Percentiles rank a stretch among this genome's conserved stretches.
These are phyloP conservation scores for Apophysomyces sp. DNA, from an alignment of 371 early-diverging fungal species.

Conservation along the genomic window DNA sequence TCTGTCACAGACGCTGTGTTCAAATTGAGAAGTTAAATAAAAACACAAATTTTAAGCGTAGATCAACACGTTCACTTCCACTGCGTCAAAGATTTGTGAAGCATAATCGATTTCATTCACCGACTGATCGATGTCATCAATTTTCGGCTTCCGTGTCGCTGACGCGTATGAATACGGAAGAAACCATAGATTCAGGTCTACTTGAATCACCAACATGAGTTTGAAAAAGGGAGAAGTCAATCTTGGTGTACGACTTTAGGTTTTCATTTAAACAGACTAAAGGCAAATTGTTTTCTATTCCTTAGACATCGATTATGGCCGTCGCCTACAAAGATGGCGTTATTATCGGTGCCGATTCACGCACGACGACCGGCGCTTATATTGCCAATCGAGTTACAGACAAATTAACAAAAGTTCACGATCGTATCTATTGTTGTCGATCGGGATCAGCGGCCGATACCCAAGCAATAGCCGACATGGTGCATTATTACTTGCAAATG, in stretches of 20 bases:
- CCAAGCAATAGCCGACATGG: constrained; percentile 97
- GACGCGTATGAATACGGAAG: background rate
- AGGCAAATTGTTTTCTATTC: background rate
- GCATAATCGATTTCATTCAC: no score
- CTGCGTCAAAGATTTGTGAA: no score
- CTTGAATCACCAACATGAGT: constrained; percentile 35
- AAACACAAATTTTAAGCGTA: no score
- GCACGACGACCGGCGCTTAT: constrained; percentile 98
- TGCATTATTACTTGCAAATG: constrained; percentile 90
- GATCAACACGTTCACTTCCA: no score
- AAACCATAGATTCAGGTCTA: background rate
- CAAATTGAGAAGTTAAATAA: no score
- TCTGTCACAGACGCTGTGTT: no score
- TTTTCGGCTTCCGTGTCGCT: no score
- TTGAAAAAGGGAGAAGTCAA: constrained; percentile 94
- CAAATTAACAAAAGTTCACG: constrained; percentile 98
- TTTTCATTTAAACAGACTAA: background rate
- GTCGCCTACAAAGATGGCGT: constrained; percentile 95
- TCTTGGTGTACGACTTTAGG: constrained; percentile 78
- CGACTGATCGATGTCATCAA: no score
- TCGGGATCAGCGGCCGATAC: constrained; percentile 99
- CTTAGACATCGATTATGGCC: constrained; percentile 99
- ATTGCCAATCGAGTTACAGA: constrained; percentile 98
- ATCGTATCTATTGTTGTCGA: constrained; percentile 97
- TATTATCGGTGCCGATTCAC: constrained; percentile 98